phyloP scores from a whole-genome alignment of 2,329 filamentous ascomycete species.

The Bretziella fagacearum region DNA sequence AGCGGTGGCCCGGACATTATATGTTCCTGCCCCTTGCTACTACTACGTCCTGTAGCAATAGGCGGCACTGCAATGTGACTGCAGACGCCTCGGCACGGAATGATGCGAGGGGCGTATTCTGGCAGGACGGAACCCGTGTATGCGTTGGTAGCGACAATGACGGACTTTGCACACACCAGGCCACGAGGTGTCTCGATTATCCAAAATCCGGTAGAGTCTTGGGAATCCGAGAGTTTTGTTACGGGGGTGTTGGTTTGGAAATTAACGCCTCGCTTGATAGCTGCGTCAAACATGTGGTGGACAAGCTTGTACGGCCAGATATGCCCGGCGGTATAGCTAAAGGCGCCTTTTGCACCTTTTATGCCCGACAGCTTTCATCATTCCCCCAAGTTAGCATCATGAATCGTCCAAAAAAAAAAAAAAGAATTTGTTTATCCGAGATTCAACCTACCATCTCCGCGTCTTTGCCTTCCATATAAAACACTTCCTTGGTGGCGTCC shows the following conservation, averaged over 20 bases:
- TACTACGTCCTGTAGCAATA: background rate
- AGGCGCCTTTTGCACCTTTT: slow-evolving; percentile 22
- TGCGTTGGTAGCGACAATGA: slow-evolving; percentile 19
- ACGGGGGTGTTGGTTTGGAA: slow-evolving; percentile 18
- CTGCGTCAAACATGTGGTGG: slow-evolving; percentile 12
- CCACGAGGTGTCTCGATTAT: slow-evolving; percentile 17
- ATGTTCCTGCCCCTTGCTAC: background rate
- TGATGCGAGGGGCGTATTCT: slow-evolving; percentile 15
- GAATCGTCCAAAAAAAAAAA: no score
- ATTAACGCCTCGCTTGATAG: slow-evolving; percentile 14
- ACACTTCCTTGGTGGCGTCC: slow-evolving; percentile 18
- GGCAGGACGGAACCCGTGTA: slow-evolving; percentile 18
- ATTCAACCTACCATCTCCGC: slow-evolving; percentile 6
- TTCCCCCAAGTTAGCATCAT: background rate
- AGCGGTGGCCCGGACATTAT: background rate
- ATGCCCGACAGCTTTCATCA: slow-evolving; percentile 20
- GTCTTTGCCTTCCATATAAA: slow-evolving; percentile 5
- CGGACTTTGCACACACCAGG: slow-evolving; percentile 15
- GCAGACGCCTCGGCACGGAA: slow-evolving; percentile 14
- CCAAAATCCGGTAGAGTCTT: slow-evolving; percentile 7
- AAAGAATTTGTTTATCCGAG: no score
- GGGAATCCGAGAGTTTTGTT: slow-evolving; percentile 6
- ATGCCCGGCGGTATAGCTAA: slow-evolving; percentile 19
- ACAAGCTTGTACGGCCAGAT: slow-evolving; percentile 19
- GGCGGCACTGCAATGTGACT: slow-evolving; percentile 12